phyloP scores from a whole-genome alignment of 371 early-diverging fungal genomes.

The Mucor indicus region DNA sequence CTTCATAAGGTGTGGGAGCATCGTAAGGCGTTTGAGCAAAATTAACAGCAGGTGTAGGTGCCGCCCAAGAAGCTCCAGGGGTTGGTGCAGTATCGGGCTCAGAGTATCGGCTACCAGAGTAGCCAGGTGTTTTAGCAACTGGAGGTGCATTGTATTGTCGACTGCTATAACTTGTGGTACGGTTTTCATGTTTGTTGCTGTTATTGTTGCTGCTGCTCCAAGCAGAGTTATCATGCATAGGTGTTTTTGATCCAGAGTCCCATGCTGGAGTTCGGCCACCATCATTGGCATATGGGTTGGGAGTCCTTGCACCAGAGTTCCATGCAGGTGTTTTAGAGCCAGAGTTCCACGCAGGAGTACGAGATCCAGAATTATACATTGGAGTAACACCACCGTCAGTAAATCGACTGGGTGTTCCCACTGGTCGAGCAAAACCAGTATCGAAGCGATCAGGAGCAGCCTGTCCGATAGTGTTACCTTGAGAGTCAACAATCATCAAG shows the following conservation, averaged over 20 bases:
- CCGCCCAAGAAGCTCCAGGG: constrained; percentile 32
- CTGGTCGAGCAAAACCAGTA: constrained; percentile 27
- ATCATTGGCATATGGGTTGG: constrained; percentile 61
- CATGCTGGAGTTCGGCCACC: constrained; percentile 74
- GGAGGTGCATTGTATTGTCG: not conserved
- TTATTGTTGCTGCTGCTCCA: constrained; percentile 63
- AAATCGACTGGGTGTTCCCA: constrained; percentile 41
- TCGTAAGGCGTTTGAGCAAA: constrained; percentile 37
- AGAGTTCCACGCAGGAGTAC: constrained; percentile 80
- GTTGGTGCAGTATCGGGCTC: constrained; percentile 42
- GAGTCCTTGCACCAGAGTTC: constrained; percentile 70
- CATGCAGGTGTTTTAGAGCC: constrained; percentile 59
- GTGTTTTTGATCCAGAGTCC: constrained; percentile 62
- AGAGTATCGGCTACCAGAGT: constrained; percentile 18
- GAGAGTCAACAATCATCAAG: constrained; percentile 56
- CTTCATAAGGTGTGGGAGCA: constrained; percentile 33
- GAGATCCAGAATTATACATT: constrained; percentile 54
- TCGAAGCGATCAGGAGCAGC: constrained; percentile 33
- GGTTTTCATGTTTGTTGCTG: constrained; percentile 15
- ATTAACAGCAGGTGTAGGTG: constrained; percentile 47
- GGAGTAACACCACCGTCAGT: constrained; percentile 58
- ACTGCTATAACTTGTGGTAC: constrained; percentile 5
- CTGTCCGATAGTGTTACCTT: constrained; percentile 38
- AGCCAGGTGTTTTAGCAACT: constrained; percentile 49
- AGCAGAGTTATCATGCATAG: constrained; percentile 70